Evolutionary conservation across 352 stramenopile species (phyloP).

Genomic region (Saprolegnia diclina): DNA sequence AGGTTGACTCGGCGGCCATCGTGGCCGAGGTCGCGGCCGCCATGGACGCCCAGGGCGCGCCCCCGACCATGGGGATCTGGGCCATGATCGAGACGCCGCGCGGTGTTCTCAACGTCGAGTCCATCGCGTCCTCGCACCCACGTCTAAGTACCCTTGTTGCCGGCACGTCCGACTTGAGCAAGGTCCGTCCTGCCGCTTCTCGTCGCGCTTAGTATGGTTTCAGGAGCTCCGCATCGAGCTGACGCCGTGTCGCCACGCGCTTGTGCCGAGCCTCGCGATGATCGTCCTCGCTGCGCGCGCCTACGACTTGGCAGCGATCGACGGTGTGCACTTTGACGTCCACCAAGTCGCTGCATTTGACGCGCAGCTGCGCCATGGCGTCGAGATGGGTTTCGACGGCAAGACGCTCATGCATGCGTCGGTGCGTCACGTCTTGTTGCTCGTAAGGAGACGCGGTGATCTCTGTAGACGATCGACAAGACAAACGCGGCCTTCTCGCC

Average conservation of each 20-base stretch:
- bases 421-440: not conserved
- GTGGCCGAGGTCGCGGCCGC: constrained; percentile 29
- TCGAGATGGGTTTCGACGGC: constrained; percentile 39
- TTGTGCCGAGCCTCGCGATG: constrained; percentile 25
- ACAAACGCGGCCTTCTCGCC: constrained; percentile 36
- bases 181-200: not conserved
- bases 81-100: constrained; percentile 39
- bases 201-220: too few relatives aligned
- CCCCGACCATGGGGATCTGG: constrained; percentile 32
- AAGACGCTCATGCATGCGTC: constrained; percentile 44
- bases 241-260: not conserved
- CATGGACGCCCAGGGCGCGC: constrained; percentile 27
- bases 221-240: constrained; percentile 21
- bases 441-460: not conserved
- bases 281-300: constrained; percentile 31
- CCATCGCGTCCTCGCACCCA: constrained; percentile 28
- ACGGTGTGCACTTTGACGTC: constrained; percentile 33
- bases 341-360: constrained; percentile 30
- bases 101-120: constrained; percentile 33
- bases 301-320: constrained; percentile 25
- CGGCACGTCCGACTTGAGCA: constrained; percentile 28
- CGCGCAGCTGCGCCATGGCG: constrained; percentile 28
- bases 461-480: constrained; percentile 29
- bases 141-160: constrained; percentile 32
- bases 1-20: constrained; percentile 33